phyloP scores from a whole-genome alignment of 1,139 yeast genomes.

The Geotrichum restrictum region DNA sequence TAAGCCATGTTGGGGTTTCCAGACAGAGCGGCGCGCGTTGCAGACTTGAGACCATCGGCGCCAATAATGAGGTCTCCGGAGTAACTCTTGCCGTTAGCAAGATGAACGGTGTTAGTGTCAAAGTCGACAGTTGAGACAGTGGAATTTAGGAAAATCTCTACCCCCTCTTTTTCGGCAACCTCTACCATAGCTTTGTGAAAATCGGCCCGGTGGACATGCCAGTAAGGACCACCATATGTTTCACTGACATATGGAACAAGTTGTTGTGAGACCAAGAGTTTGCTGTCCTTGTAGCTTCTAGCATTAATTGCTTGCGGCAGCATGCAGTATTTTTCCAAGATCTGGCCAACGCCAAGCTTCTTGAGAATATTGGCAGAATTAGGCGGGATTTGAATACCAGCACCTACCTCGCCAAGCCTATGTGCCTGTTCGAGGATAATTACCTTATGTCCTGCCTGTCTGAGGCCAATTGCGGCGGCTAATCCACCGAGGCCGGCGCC shows the following conservation, averaged over 20 bases:
- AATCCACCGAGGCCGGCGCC: constrained; percentile 46
- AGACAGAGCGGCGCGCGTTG: constrained; percentile 23
- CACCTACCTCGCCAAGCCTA: constrained; percentile 44
- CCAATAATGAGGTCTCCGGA: constrained; percentile 39
- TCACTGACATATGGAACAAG: constrained; percentile 32
- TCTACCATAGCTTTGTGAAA: constrained; percentile 34
- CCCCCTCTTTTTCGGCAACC: constrained; percentile 34
- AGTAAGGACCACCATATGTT: constrained; percentile 30
- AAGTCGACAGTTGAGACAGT: constrained; percentile 34
- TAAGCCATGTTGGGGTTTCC: constrained; percentile 26
- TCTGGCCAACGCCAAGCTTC: constrained; percentile 33
- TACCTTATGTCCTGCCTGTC: constrained; percentile 40
- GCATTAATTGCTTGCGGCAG: constrained; percentile 33
- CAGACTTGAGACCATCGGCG: constrained; percentile 40
- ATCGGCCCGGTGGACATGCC: constrained; percentile 39
- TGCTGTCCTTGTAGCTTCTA: constrained; percentile 35
- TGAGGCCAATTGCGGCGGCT: constrained; percentile 40
- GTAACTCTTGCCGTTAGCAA: constrained; percentile 31
- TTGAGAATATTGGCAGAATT: constrained; percentile 34
- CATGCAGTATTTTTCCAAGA: constrained; percentile 30
- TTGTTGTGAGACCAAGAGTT: constrained; percentile 31
- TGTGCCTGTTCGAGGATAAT: constrained; percentile 38
- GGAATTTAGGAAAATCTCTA: constrained; percentile 29
- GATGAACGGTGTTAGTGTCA: constrained; percentile 30
- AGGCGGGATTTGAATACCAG: constrained; percentile 42